These are phyloP conservation scores for Postia placenta DNA, from an alignment of 768 basidiomycete species.

Conservation along the genomic window DNA sequence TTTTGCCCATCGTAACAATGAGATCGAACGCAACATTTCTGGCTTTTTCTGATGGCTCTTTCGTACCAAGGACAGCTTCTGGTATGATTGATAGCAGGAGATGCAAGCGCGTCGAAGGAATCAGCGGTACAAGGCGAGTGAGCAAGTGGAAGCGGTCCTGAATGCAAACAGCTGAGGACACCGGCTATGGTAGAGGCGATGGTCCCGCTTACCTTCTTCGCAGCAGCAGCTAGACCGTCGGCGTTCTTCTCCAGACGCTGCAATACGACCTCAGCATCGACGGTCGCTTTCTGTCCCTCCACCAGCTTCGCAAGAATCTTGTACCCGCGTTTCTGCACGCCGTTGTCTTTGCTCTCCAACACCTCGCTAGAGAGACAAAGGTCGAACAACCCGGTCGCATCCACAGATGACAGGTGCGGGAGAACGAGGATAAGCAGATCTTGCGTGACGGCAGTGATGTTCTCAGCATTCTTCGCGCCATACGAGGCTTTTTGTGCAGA, in stretches of 20 bases:
- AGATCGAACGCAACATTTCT: slow-evolving; percentile 86
- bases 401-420: slow-evolving; percentile 59
- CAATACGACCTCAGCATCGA: slow-evolving; percentile 55
- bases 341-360: slow-evolving; percentile 73
- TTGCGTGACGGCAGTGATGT: slow-evolving; percentile 57
- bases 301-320: slow-evolving; percentile 74
- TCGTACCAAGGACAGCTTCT: slow-evolving; percentile 91
- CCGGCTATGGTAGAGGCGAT: not conserved
- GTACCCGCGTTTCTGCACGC: slow-evolving; percentile 93
- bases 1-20: slow-evolving; percentile 85
- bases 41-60: slow-evolving; percentile 93
- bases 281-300: slow-evolving; percentile 52
- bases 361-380: slow-evolving; percentile 64
- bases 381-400: slow-evolving; percentile 60
- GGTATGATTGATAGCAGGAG: slow-evolving; percentile 86
- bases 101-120: slow-evolving; percentile 71
- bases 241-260: slow-evolving; percentile 59
- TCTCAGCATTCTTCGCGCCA: slow-evolving; percentile 32
- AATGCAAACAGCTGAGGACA: not conserved
- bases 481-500: slow-evolving; percentile 27
- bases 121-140: slow-evolving; percentile 54
- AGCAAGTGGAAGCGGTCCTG: slow-evolving; percentile 84
- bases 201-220: slow-evolving; percentile 62
- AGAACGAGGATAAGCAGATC: slow-evolving; percentile 85
- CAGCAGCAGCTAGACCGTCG: slow-evolving; percentile 67